Base-by-base conservation (phyloP, 1,284 basidiomycete species). In the Psilocybe mexicana region DNA sequence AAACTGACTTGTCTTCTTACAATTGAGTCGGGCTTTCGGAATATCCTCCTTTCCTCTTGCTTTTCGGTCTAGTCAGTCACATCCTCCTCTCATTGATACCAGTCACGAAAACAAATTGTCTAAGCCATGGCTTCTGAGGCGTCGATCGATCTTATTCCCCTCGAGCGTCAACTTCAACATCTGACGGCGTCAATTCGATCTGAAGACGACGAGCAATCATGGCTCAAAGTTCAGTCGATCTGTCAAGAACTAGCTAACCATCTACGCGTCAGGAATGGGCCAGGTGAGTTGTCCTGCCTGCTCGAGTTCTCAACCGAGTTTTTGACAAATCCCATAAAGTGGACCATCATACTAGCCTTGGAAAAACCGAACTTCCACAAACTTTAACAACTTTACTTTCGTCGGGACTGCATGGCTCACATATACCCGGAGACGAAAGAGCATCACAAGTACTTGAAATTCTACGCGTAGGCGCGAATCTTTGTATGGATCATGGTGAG, bases 401-500 rank as follows among this genome's bases (percentile, higher is more conserved):
- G 54, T 72, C 77, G 47, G 81, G 84, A 11, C 74, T 87, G 25
- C 74, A 78, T 58, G 81, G 77, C 45, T 71, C 79, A 10, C 61
- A 77, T 23, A 75, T 79, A 48, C 83, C 85, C 11, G 71, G 70
- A 45, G 70, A 77, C 26, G 59, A 71, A 23, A 79, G 77, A 60
- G 76, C 81, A 50, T 65, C 79, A 6, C 79, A 80, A 24, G 74
- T 86, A 11, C 81, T 82, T 59, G 88, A 93, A 69, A 73, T 92
- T 28, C 78, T 93, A 52, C 81, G 90, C 55, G 84, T 92, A 18
- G 84, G 83, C 23, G 90, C 90, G 14, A 93, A 93, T 71, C 72
- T 93, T 8, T 92, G 88, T 70, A 86, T 91, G 74, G 89, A 93
- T 66, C 88, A 93, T 65, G 85, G 92, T 85, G 65, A 66, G 81